These are phyloP conservation scores for Penicillium riverlandense DNA, from an alignment of 495 filamentous ascomycete species.

Conservation along the genomic window DNA sequence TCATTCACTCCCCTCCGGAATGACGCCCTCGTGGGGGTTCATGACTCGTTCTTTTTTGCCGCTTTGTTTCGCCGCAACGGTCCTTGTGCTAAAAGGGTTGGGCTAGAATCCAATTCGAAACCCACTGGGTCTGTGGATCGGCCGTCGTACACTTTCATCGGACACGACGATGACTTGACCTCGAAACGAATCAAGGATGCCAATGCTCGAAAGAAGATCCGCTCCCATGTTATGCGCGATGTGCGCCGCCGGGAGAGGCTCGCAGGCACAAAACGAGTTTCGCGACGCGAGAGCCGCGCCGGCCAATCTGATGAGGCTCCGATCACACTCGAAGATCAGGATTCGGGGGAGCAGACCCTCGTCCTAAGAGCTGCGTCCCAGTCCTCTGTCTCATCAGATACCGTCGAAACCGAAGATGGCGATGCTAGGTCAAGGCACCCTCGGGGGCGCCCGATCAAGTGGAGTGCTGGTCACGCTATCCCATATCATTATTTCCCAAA, in stretches of 20 bases:
- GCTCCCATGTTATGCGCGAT: constrained; percentile 36
- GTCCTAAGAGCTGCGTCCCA: constrained; percentile 10
- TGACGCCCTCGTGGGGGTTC: neutral
- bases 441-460: constrained; percentile 8
- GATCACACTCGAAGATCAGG: neutral
- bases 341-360: constrained; percentile 5
- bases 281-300: constrained; percentile 16
- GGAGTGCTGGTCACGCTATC: constrained; percentile 10
- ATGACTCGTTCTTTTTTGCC: neutral
- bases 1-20: too few species aligned
- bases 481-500: constrained; percentile 9
- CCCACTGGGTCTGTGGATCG: constrained; percentile 15
- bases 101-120: constrained; percentile 9
- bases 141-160: constrained; percentile 31
- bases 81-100: constrained; percentile 3
- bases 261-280: constrained; percentile 24
- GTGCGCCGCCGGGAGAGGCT: constrained; percentile 31
- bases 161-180: constrained; percentile 30
- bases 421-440: constrained; percentile 3
- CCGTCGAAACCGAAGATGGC: neutral
- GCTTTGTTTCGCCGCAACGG: neutral
- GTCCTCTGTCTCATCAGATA: constrained; percentile 6
- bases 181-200: constrained; percentile 31
- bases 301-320: neutral
- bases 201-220: constrained; percentile 29